phyloP scores from a whole-genome alignment of 2,329 filamentous ascomycete genomes.

The Ceratocystis papillata region DNA sequence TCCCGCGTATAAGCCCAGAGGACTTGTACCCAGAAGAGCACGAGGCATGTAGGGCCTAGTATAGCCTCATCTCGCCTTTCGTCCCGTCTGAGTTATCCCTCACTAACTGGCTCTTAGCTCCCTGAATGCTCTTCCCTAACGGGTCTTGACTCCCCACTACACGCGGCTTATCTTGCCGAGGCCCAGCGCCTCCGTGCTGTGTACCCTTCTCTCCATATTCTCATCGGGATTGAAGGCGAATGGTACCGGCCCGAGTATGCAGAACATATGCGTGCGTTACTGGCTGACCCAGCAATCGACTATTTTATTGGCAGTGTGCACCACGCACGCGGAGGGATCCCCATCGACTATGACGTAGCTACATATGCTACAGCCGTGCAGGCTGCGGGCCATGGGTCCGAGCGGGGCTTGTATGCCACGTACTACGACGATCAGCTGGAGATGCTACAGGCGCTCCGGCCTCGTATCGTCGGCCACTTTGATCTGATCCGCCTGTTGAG shows the following conservation, averaged over 20 bases:
- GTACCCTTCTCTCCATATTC: conserved; percentile 63
- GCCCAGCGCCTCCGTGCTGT: conserved; percentile 58
- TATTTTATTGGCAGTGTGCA: conserved; percentile 91
- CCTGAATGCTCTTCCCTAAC: conserved; percentile 41
- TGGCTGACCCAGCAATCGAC: conserved; percentile 58
- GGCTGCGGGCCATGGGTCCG: conserved; percentile 37
- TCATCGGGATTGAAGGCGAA: conserved; percentile 87
- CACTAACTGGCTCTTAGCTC: conserved; percentile 32
- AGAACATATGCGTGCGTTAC: conserved; percentile 47
- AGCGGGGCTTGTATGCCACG: conserved; percentile 63
- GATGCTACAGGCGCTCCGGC: conserved; percentile 62
- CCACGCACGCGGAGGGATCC: conserved; percentile 69
- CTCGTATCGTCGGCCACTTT: conserved; percentile 82
- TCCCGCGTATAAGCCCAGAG: conserved; percentile 61
- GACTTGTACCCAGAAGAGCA: conserved; percentile 88
- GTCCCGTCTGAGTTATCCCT: neutral
- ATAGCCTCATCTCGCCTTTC: too few relatives aligned
- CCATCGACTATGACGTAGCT: conserved; percentile 72
- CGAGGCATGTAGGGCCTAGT: neutral
- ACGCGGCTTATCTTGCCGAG: conserved; percentile 63
- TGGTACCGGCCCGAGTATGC: conserved; percentile 66
- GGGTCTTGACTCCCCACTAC: conserved; percentile 42
- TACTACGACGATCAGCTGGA: conserved; percentile 83
- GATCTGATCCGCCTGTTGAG: conserved; percentile 80
- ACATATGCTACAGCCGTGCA: conserved; percentile 56